These are phyloP conservation scores for Collybia sordida DNA, from an alignment of 768 basidiomycete species.

Conservation along the genomic window DNA sequence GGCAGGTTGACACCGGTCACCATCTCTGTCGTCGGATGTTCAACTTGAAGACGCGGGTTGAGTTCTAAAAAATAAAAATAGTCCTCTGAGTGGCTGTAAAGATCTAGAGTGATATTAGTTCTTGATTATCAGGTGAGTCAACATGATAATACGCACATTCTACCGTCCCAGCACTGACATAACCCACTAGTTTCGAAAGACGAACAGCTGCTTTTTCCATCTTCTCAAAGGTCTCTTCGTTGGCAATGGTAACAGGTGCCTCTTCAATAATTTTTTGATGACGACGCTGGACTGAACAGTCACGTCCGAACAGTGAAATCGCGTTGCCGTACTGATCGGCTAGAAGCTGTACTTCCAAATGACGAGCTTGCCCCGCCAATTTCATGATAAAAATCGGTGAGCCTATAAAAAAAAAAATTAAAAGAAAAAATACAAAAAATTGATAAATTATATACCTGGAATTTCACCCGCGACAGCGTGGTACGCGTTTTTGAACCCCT, in stretches of 20 bases:
- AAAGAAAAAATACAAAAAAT: constrained; percentile 9
- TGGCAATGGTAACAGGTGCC: constrained; percentile 97
- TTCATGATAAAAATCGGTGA: constrained; percentile 99
- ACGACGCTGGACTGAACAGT: constrained; percentile 98
- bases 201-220: constrained; percentile 99
- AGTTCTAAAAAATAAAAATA: constrained; percentile 97
- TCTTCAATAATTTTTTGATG: constrained; percentile 99
- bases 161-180: constrained; percentile 98
- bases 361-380: constrained; percentile 95
- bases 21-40: constrained; percentile 99
- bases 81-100: constrained; percentile 93
- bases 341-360: constrained; percentile 96
- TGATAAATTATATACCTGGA: constrained; percentile 62
- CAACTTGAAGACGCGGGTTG: constrained; percentile 99
- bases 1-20: constrained; percentile 99
- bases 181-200: constrained; percentile 97
- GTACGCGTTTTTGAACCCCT: constrained; percentile 92
- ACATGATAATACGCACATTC: constrained; percentile 64
- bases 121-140: constrained; percentile 4
- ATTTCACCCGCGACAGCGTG: constrained; percentile 95
- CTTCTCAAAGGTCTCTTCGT: constrained; percentile 86
- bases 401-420: constrained; percentile 41
- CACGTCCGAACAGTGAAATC: constrained; percentile 97
- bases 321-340: constrained; percentile 99
- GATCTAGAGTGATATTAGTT: constrained; percentile 49